Evolutionary conservation across 495 filamentous ascomycete genomes (phyloP), one percentile per base, ranked within the genome.

Genomic region (Cercophora samala): DNA sequence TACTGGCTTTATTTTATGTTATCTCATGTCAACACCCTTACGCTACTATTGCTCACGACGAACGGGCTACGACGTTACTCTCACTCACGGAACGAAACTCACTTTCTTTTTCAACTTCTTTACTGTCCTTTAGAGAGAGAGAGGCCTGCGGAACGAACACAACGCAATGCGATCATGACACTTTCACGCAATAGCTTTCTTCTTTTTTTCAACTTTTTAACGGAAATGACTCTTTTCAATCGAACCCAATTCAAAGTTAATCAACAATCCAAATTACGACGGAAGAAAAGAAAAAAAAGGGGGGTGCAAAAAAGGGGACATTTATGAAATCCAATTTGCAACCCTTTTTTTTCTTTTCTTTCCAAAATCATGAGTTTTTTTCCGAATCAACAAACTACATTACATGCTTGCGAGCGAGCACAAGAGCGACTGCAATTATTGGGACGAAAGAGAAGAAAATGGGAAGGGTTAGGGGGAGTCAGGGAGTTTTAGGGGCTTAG

Each of bases 1-100:
- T 6, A 42, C 53, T 62, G 60, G 60, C 19, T 56, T 56, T 17
- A 54, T 54, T 54, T 54, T 56, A 4, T 56, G 5, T 56, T 56
- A 1, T 23, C 22, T 46, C 37, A 46, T 46, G 37, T 46, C 37
- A 46, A 46, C 37, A 46, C 37, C 37, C 13, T 17, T 13, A 46
- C 13, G 9, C 15, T 46, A 29, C 26, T 29, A 29, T 29, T 29
- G 3, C 11, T 46, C 37, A 46, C 37, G 37, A 46, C 37, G 26
- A 8, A 29, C 37, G 37, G 37, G 37, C 37, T 11, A 46, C 37
- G 37, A 46, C 13, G 37, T 46, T 46, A 46, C 37, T 46, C 37
- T 46, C 37, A 46, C 13, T 46, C 37, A 1, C 37, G 11, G 15
- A 46, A 11, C 9, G 15, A 46, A 46, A 56, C 53, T 19, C 52